Evolutionary conservation across 2,329 filamentous ascomycete genomes (phyloP), one percentile per base, ranked within the genome.

Genomic region (Coleophoma eucalyptorum): DNA sequence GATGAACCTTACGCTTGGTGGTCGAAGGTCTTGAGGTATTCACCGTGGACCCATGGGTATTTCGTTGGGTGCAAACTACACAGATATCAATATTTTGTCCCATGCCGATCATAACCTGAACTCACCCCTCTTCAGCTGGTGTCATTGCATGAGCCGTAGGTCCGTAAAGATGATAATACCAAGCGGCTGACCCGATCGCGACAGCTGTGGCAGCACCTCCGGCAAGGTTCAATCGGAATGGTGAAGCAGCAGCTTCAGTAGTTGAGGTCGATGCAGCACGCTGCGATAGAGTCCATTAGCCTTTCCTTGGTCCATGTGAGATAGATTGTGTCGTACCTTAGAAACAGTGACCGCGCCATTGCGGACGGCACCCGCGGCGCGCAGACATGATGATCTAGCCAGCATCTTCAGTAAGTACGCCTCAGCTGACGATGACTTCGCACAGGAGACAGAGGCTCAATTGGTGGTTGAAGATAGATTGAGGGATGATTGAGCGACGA

Each of bases 81-180:
- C 16, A 52, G 42, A 34, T 49, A 60, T 72, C 51, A 72, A 67
- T 26, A 2, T 26, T 26, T 26, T 8, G 26, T 26, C 10, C 26
- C 26, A 3, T 7, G 5, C 26, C 26, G 10, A 26, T 26, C 26
- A 26, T 5, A 8, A 3, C 26, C 42, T 48, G n/a, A 35, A 62
- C 93, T 86, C 81, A 99, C 94, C 94, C 94, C 84, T 99, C 94
- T 80, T 99, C 94, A 67, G 88, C 88, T 58, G 90, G 91, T 64
- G 93, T 92, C 85, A 88, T 88, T 64, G 94, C 94, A 73, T 90
- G 83, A 57, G 89, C 87, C 65, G 88, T 85, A 65, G 89, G 84
- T 67, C 92, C 94, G 74, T 96, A 97, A 64, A 96, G 86, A 75
- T 96, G 90, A 74, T 93, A 96, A 79, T 97, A 97, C 91, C 92